phyloP scores from a whole-genome alignment of 2,329 filamentous ascomycete species.

The Claviceps africana region DNA sequence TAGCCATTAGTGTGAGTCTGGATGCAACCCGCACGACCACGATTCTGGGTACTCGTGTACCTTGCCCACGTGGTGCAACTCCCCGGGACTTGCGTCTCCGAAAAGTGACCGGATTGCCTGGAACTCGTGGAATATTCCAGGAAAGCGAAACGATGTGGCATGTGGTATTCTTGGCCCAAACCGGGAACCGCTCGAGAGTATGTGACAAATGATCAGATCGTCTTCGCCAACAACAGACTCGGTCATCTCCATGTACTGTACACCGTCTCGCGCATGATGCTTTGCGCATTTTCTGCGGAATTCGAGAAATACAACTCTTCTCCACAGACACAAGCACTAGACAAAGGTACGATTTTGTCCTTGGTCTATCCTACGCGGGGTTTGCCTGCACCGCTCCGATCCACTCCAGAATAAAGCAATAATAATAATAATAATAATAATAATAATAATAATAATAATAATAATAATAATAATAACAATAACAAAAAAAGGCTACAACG shows the following conservation, averaged over 20 bases:
- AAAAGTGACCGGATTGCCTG: neutral
- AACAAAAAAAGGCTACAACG: neutral
- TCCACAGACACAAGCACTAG: neutral
- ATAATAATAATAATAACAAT: no score
- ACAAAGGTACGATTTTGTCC: neutral
- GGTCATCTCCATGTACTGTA: neutral
- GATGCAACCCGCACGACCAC: neutral
- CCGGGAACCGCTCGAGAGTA: neutral
- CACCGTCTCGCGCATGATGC: neutral
- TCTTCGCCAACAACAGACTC: neutral
- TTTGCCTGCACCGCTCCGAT: no score
- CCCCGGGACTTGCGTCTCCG: neutral
- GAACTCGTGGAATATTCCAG: neutral
- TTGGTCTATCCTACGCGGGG: no score
- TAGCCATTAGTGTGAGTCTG: neutral
- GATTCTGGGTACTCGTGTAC: neutral
- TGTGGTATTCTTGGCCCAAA: neutral
- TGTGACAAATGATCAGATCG: neutral
- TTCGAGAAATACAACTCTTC: neutral
- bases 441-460: no score
- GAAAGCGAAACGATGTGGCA: neutral
- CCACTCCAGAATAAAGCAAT: no score
- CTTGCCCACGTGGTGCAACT: neutral
- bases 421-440: neutral
- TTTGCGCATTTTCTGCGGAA: neutral